Base-by-base conservation (phyloP, 2,329 filamentous ascomycete genomes). In the Helminthosporium solani region DNA sequence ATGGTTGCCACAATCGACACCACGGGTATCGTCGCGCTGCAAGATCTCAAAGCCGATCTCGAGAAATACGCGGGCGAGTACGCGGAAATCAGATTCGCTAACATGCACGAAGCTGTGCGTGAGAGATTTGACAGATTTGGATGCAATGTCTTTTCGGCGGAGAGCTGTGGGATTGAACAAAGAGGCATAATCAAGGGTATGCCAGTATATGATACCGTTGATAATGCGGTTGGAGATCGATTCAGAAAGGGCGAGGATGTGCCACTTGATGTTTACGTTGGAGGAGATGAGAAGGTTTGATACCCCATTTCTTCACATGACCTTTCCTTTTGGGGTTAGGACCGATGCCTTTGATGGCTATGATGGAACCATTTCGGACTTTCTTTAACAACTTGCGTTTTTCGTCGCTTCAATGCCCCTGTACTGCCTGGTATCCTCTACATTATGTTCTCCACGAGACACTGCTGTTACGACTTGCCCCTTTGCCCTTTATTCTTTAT, bases 1-100 rank as follows among this genome's bases (percentile, higher is more conserved):
- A 73, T 74, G 43, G 76, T 79, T 15, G 75, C 76, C 14, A 77
- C 80, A 48, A 71, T 80, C 7, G 80, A 83, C 46, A 73, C 74
- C 0, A 83, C 79, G 0, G 79, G 76, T 0, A 69, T 80, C 3
- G 68, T 71, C 0, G 75, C 78, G 7, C 59, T 83, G 6, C 70
- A 70, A 31, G 77, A 77, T 28, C 61, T 83, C 16, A 68, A 75
- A 15, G 66, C 66, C 12, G 78, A 80, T 52, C 52, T 82, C 3
- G 67, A 71, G 15, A 73, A 73, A 19, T 82, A 78, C 43, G 75
- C 73, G 0, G 79, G 80, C 0, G 62, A 71, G 2, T 58, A 63
- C 0, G 67, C 77, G 0, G 71, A 78, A 42, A 54, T 82, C 2
- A 61, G 78, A 0, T 77, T 83, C 34, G 73, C 76, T 1, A 74